Base-by-base conservation (phyloP, 805 yeast species). In the Cephaloascus albidus region DNA sequence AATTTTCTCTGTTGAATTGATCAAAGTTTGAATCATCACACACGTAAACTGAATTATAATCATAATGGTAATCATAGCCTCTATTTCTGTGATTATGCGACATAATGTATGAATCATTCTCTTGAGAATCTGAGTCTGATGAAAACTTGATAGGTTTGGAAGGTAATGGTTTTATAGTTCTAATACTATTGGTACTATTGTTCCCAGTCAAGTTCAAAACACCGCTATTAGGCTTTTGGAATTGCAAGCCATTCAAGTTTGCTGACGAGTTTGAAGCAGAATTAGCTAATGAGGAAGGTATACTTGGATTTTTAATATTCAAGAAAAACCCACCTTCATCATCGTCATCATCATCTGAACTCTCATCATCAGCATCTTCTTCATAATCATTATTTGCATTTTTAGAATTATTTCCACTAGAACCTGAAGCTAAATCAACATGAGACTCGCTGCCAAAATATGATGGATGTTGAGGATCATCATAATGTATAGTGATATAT, bases 61-160 rank as follows among this genome's bases (percentile, higher is more conserved):
- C 90, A 55, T 84, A 84, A 58, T 76, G 75, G 59, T 80, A 81
- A 53, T 83, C 87, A 51, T 78, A 81, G 14, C 89, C 89, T 60
- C 88, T 70, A 50, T 72, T 73, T 30, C 85, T 78, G 48, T 74
- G 75, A 52, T 83, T 81, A 59, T 84, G 93, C 2, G 87, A 78
- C 37, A 81, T 71, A 1, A 80, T 74, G 53, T 80, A 68, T 46
- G 74, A 54, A 45, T 45, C 18, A 19, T 33, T 44, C 33, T 26
- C 82, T 45, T 79, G 78, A 40, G 72, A 76, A 42, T 74, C 80
- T 39, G 74, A 79, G 5, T 73, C 65, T 3, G 84, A 76, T 5
- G 86, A 85, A 54, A 77, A 76, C 54, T 89, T 88, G 40, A 90
- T 71, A 0, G 86, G 78, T 0, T 97, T 88, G 2, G 96, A 80